A percentile compares a stretch with the other conserved stretches of the same genome.
Conservation (phyloP, 208 protist genomes). For the Leishmania tarentolae region DNA sequence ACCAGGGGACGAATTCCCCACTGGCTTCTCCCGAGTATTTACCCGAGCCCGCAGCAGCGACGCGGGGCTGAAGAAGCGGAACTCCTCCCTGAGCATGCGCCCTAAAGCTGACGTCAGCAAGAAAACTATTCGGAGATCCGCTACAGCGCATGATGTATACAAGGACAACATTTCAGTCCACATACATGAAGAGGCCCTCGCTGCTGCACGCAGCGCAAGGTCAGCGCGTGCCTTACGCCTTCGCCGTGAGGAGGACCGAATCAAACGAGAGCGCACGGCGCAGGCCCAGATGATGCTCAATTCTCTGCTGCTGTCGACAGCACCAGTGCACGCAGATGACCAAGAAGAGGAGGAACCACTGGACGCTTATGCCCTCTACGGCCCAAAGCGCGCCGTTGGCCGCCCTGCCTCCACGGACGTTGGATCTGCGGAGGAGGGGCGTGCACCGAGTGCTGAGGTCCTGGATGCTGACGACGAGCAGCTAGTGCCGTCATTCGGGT, state of each 20-base stretch:
- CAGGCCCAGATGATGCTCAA: background rate
- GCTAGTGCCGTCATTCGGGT: background rate
- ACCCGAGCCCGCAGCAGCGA: background rate
- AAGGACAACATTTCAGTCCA: background rate
- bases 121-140: background rate
- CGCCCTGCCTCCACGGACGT: slow-evolving; percentile 3
- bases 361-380: slow-evolving; percentile 3
- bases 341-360: slow-evolving; percentile 20
- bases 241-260: background rate
- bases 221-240: background rate
- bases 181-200: background rate
- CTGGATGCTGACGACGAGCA: background rate
- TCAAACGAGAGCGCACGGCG: background rate
- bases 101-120: background rate
- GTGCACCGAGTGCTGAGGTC: background rate
- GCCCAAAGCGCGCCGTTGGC: slow-evolving; percentile 15
- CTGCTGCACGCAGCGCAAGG: background rate
- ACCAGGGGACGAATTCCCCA: background rate
- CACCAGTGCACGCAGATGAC: background rate
- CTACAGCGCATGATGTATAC: background rate
- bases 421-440: slow-evolving; percentile 9
- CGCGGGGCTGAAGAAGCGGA: background rate
- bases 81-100: background rate
- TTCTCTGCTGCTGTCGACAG: background rate
- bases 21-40: background rate